Evolutionary conservation across 179 eudicot species (phyloP).

Genomic region (Spergularia azorica): DNA sequence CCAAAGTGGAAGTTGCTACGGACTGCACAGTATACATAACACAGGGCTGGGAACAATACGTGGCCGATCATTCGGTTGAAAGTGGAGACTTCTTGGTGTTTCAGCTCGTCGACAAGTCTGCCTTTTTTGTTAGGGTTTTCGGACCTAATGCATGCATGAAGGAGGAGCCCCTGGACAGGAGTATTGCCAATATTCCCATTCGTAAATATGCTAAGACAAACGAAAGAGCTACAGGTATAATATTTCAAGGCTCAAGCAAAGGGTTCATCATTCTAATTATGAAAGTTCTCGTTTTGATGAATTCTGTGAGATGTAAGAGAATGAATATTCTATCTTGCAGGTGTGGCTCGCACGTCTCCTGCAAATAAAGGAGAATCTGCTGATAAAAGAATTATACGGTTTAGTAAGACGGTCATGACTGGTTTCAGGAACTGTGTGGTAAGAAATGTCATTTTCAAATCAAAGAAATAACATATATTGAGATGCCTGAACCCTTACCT

Average conservation of each 20-base stretch:
- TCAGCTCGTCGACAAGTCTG: background rate
- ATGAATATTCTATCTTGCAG: background rate
- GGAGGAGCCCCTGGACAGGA: background rate
- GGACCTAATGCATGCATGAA: background rate
- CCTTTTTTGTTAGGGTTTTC: background rate
- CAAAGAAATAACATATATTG: no score
- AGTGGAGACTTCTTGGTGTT: slow-evolving; percentile 13
- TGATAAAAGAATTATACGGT: background rate
- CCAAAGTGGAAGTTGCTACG: background rate
- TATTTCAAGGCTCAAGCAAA: background rate
- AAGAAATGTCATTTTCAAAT: background rate
- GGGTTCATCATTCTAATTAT: background rate
- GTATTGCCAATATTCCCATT: no score
- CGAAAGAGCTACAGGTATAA: no score
- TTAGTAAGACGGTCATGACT: background rate
- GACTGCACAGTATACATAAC: background rate
- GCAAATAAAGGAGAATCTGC: background rate
- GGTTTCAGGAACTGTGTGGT: background rate
- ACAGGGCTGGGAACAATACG: slow-evolving; percentile 11
- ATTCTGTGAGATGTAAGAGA: background rate
- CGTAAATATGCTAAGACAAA: no score
- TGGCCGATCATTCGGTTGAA: background rate
- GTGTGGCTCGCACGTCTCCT: no score
- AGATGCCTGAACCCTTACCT: no score
- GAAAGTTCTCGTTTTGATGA: no score